Evolutionary conservation across 2,329 filamentous ascomycete genomes (phyloP), one percentile per base, ranked within the genome.

Genomic region (Alternaria postmessia): DNA sequence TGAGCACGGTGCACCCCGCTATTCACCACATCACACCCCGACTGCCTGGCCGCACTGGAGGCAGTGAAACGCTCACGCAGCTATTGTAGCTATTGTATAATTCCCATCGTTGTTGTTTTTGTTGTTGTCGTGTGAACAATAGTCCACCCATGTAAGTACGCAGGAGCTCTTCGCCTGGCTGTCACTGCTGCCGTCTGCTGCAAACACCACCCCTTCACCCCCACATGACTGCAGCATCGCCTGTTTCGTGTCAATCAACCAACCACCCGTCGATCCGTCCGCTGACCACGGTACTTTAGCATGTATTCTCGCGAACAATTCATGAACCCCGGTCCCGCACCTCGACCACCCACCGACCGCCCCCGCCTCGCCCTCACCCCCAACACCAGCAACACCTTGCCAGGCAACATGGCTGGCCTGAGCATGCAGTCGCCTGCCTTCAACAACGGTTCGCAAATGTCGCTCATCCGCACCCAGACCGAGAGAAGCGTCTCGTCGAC

Each of bases 261-360:
- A 32, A 24, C 36, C 52, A 30, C 56, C 57, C 32, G 20, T 30
- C 53, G 51, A 44, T 30, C 46, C 39, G 38, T 46, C n/a, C 47
- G 48, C 65, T 66, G 57, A 72, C 43, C 49, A 36, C 57, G 22
- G 20, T 46, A 32, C 43, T 8, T n/a, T 75, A 87, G 86, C 67
- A 84, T 88, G 72, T 90, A 89, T 79, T 82, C 85, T 43, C 81
- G 85, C 62, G 85, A 86, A 65, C 87, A 89, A 72, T 98, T 98
- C 83, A 96, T 98, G 91, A 98, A 98, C 80, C 93, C 95, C 64
- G 93, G 95, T 67, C 94, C 95, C 71, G 94, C 95, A 69, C 95
- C 95, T 67, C 90, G 91, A 73, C 94, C 95, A 62, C 95, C 94
- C 20, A 89, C 87, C 61, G 92, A 95, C 75, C 88, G 92, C 72